A percentile compares a stretch with the other conserved stretches of the same genome.
Evolutionary conservation across 345 rosid species (phyloP).

Genomic region (Gossypium longicalyx): DNA sequence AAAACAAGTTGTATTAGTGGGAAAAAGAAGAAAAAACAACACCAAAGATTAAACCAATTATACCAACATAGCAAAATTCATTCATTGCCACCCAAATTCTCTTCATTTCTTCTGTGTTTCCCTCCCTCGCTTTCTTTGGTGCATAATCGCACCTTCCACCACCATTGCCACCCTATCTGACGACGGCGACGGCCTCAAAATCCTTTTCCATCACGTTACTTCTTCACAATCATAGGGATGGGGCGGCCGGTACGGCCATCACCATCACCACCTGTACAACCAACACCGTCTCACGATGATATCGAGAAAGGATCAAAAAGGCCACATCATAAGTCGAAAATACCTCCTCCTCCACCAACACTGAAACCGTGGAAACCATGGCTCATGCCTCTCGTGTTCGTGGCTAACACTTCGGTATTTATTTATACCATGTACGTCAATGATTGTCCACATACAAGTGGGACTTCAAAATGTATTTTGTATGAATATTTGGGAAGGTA

Average conservation of each 20-base stretch:
- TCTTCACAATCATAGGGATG: constrained; percentile 36
- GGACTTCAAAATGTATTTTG: constrained; percentile 36
- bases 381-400: constrained; percentile 60
- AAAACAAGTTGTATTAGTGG: not conserved
- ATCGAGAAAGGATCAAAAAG: constrained; percentile 23
- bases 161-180: not conserved
- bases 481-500: constrained; percentile 44
- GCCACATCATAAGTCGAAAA: not conserved
- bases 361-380: constrained; percentile 59
- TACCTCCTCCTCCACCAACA: constrained; percentile 34
- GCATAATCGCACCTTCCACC: not conserved
- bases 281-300: constrained; percentile 1
- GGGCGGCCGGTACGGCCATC: constrained; percentile 15
- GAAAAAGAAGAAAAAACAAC: not conserved
- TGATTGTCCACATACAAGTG: constrained; percentile 48
- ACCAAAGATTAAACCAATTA: not conserved
- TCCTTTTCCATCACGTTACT: constrained; percentile 2
- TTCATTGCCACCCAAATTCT: constrained; percentile 19
- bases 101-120: not conserved
- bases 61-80: constrained; percentile 13
- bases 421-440: constrained; percentile 57
- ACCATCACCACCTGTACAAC: not conserved
- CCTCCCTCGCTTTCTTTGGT: constrained; percentile 8
- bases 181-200: not conserved
- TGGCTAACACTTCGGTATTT: constrained; percentile 41